Evolutionary conservation across 345 rosid species (phyloP).

Genomic region (Dipteronia dyeriana): DNA sequence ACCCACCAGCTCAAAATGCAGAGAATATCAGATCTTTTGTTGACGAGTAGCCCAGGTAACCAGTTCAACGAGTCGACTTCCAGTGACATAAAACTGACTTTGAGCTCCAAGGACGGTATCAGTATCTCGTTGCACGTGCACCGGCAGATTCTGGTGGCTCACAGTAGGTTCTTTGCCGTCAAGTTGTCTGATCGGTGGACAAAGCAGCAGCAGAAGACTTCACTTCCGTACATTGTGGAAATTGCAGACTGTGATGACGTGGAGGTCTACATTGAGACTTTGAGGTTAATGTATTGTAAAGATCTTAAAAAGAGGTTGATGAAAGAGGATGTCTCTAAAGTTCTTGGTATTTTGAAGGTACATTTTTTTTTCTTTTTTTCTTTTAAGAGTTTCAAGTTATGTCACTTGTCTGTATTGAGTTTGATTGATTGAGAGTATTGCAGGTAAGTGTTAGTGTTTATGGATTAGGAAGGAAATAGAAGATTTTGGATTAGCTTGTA

Average conservation of each 20-base stretch:
- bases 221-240: constrained; percentile 77
- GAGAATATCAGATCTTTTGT: constrained; percentile 66
- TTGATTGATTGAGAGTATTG: neutral
- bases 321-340: constrained; percentile 81
- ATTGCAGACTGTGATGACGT: constrained; percentile 97
- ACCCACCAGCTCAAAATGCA: constrained; percentile 74
- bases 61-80: constrained; percentile 81
- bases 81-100: constrained; percentile 77
- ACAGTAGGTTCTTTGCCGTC: constrained; percentile 82
- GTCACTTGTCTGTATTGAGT: neutral
- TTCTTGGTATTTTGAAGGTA: constrained; percentile 96
- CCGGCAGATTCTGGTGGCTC: constrained; percentile 83
- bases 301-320: constrained; percentile 92
- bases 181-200: constrained; percentile 84
- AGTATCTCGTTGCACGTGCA: constrained; percentile 74
- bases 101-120: constrained; percentile 89
- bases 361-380: neutral
- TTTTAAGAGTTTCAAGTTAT: neutral
- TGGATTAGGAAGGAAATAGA: neutral
- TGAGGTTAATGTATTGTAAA: constrained; percentile 91
- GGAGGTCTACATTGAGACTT: constrained; percentile 91
- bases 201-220: constrained; percentile 55
- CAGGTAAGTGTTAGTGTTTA: neutral
- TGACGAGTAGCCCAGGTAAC: constrained; percentile 69
- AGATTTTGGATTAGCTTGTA: neutral